Evolutionary conservation across 495 filamentous ascomycete genomes (phyloP), one percentile per base, ranked within the genome.

Genomic region (Tetracladium marchalianum): DNA sequence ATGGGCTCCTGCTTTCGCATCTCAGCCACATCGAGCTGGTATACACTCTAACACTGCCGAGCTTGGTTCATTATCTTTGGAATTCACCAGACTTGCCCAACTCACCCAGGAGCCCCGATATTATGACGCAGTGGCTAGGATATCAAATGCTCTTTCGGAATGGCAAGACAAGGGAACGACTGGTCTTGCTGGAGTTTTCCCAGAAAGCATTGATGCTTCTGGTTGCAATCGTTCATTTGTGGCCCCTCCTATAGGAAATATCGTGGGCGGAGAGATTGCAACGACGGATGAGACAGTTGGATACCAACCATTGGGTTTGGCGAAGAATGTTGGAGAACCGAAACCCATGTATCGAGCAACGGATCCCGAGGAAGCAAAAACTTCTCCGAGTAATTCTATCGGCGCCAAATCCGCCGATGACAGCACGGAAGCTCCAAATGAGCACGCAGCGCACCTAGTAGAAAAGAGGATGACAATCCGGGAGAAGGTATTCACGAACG

Each of bases 31-130:
- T 55, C 74, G 76, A 32, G 87, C 87, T 0, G 73, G 70, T 51
- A 67, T 60, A 12, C 66, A 69, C 43, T 77, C 78, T 17, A 75
- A 82, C 31, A 68, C 93, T 17, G 90, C 92, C 0, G 92, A 98
- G 62, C 61, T 98, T 37, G 93, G 92, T 8, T 88, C 87, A 16
- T 71, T 98, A 35, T 82, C 83, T n/a, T 70, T 98, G 63, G 92
- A 98, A 64, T 96, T 97, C 59, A 98, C 92, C 5, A 79, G 92
- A 18, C 71, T 98, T 35, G 85, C 92, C 4, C 92, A 97, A 61
- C 70, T 98, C 49, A 97, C 93, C 8, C 80, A 83, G 48, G 69
- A 95, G 39, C 62, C 81, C 34, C 90, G 80, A 53, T 98, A 97
- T 64, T 98, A 95, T 51, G 92, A 98, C 69, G 92, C 93, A 1